Percentiles rank a stretch among this genome's conserved stretches.
Conservation (phyloP, 345 rosid species). For the Atalantia buxifolia region DNA sequence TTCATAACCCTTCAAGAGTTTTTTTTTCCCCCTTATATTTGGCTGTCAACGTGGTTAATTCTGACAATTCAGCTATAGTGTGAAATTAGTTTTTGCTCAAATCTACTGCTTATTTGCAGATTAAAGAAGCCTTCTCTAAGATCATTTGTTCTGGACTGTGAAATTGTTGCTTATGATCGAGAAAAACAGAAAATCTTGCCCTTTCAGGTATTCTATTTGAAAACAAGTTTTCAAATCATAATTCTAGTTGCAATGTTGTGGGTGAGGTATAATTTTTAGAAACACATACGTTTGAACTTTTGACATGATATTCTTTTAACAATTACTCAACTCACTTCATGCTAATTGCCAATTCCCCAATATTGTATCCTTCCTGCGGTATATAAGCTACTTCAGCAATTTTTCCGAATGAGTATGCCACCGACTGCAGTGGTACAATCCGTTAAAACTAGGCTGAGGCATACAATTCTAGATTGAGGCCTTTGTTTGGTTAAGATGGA, state of each 20-base stretch:
- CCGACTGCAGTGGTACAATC: slow-evolving; percentile 5
- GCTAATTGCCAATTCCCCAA: background rate
- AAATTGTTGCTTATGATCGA: slow-evolving; percentile 84
- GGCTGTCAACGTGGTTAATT: background rate
- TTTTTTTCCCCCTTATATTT: background rate
- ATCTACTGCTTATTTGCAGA: slow-evolving; percentile 39
- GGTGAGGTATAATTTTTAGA: background rate
- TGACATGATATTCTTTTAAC: background rate
- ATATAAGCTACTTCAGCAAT: slow-evolving; percentile 1
- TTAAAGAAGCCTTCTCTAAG: slow-evolving; percentile 64
- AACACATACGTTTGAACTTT: background rate
- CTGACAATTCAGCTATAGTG: background rate
- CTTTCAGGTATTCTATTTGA: slow-evolving; percentile 64
- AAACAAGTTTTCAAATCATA: background rate
- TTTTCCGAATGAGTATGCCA: slow-evolving; percentile 8
- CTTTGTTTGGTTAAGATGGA: slow-evolving; percentile 17
- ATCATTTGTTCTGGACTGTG: slow-evolving; percentile 91
- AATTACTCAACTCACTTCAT: background rate
- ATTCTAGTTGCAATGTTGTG: background rate
- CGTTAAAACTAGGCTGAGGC: background rate
- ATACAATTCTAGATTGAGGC: background rate
- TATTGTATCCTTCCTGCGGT: slow-evolving; percentile 5
- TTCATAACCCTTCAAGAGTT: background rate
- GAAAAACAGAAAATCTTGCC: slow-evolving; percentile 77
- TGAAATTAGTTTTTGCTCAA: slow-evolving; percentile 16